Evolutionary conservation across 2,329 filamentous ascomycete species (phyloP).

Genomic region (Magnaporthiopsis incrustans): DNA sequence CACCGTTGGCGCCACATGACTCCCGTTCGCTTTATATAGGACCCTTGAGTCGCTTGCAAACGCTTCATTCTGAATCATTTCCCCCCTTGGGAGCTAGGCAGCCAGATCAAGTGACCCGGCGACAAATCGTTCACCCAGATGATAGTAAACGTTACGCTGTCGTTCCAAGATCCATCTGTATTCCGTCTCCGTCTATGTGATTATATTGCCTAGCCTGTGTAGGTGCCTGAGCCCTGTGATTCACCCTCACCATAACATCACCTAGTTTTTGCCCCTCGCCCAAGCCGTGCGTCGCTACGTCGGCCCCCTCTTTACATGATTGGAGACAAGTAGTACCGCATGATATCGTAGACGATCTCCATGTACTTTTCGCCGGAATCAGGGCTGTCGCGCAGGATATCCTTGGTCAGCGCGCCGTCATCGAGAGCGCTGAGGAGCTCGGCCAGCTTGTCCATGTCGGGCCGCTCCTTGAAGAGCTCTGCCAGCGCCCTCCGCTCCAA

Average conservation of each 20-base stretch:
- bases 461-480: slow-evolving; percentile 26
- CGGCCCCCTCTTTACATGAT: slow-evolving; percentile 29
- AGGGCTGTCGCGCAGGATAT: slow-evolving; percentile 5
- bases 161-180: no score
- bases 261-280: not conserved
- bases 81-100: no score
- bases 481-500: slow-evolving; percentile 38
- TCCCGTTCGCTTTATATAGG: no score
- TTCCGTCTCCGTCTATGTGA: not conserved
- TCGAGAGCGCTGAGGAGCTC: slow-evolving; percentile 44
- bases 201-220: not conserved
- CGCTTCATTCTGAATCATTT: no score
- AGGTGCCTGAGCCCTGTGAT: not conserved
- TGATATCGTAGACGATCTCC: slow-evolving; percentile 42
- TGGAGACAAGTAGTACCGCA: slow-evolving; percentile 45
- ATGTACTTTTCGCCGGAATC: slow-evolving; percentile 28
- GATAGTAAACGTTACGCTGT: no score
- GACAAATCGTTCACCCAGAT: no score
- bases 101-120: no score
- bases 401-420: slow-evolving; percentile 29
- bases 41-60: no score
- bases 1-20: not conserved
- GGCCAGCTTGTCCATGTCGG: slow-evolving; percentile 32
- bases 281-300: not conserved
- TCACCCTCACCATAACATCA: no score